A percentile compares a stretch with the other conserved stretches of the same genome.
These are phyloP conservation scores for Tephrocybe sp. DNA, from an alignment of 768 basidiomycete genomes.

Conservation along the genomic window DNA sequence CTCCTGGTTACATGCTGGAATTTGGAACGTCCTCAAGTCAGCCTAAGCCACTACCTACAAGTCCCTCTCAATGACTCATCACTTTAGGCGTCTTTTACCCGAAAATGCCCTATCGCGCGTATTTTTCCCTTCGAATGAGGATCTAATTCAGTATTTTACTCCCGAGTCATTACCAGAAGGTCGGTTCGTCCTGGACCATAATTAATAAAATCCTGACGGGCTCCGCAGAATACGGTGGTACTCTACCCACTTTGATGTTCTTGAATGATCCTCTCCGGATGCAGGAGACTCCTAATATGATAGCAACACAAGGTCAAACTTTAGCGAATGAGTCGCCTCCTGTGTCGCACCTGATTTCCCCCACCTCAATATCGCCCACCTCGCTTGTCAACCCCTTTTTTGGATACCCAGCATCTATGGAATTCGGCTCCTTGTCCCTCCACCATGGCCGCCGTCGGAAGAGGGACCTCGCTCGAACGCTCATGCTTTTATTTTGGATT, in stretches of 20 bases:
- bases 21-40: constrained; percentile 69
- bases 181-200: constrained; percentile 20
- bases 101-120: constrained; percentile 57
- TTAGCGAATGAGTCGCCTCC: constrained; percentile 18
- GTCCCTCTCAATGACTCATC: constrained; percentile 10
- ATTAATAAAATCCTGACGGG: constrained; percentile 9
- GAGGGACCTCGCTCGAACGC: constrained; percentile 64
- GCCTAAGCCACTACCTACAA: constrained; percentile 20
- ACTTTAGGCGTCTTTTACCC: constrained; percentile 59
- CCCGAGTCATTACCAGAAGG: constrained; percentile 58
- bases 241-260: constrained; percentile 47
- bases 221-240: constrained; percentile 65
- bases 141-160: constrained; percentile 57
- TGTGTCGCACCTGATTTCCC: constrained; percentile 17
- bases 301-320: constrained; percentile 11
- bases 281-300: constrained; percentile 16
- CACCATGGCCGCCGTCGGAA: constrained; percentile 67
- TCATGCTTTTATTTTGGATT: constrained; percentile 64
- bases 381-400: constrained; percentile 73
- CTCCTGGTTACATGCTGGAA: constrained; percentile 69
- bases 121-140: constrained; percentile 60
- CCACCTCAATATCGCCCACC: constrained; percentile 41
- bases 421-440: constrained; percentile 39
- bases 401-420: constrained; percentile 59
- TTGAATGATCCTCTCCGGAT: constrained; percentile 51